A percentile compares a stretch with the other conserved stretches of the same genome.
Evolutionary conservation across 106 monocot genomes (phyloP).

Genomic region (Dendrobium huoshanense): DNA sequence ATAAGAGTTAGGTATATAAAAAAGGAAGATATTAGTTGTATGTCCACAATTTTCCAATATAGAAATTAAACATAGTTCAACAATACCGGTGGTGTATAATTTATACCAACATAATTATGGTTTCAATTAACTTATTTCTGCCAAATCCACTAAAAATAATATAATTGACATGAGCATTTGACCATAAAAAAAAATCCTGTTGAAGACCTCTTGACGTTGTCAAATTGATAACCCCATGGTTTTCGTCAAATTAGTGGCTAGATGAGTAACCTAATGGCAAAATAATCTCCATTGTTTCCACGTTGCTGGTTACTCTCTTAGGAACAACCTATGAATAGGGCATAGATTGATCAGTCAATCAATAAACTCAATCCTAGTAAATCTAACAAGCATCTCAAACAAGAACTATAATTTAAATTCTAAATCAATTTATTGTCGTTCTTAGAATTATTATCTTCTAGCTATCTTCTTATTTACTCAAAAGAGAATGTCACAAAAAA

Average conservation of each 20-base stretch:
- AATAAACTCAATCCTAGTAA: neutral
- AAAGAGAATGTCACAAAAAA: neutral
- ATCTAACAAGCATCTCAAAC: neutral
- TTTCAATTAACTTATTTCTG: neutral
- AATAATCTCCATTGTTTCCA: neutral
- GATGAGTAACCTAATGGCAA: neutral
- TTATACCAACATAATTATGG: neutral
- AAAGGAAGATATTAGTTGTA: neutral
- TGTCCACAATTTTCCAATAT: too few species aligned
- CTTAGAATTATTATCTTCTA: neutral
- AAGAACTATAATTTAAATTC: neutral
- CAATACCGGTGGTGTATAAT: neutral
- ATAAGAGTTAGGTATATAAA: neutral
- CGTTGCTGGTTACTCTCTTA: neutral
- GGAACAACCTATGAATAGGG: neutral
- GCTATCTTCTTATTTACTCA: neutral
- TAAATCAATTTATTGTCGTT: neutral
- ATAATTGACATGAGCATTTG: neutral
- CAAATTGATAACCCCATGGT: neutral
- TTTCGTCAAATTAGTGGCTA: neutral
- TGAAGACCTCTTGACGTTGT: neutral
- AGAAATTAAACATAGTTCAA: too few species aligned
- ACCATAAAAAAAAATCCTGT: neutral
- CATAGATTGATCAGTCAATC: neutral
- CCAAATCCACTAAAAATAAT: neutral